Evolutionary conservation across 192 early-diverging fungal genomes (phyloP).

Genomic region (Gaertneriomyces semiglobifer): DNA sequence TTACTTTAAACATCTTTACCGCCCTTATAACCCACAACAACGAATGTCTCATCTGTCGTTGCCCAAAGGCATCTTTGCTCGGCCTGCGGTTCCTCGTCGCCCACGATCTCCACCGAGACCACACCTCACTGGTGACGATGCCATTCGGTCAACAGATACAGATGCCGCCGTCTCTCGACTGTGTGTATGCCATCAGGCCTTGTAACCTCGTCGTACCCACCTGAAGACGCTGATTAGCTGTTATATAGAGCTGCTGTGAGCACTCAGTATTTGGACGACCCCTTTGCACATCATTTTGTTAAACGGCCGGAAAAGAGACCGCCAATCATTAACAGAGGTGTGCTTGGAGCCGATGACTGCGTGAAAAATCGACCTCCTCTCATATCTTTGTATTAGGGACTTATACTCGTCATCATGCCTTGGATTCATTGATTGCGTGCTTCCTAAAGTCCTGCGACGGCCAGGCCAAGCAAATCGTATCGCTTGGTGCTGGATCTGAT

Average conservation of each 20-base stretch:
- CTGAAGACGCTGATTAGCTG: neutral
- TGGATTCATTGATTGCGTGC: conserved; percentile 62
- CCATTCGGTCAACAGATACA: conserved; percentile 84
- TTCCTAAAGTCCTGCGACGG: conserved; percentile 51
- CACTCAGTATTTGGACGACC: conserved; percentile 79
- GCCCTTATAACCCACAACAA: neutral
- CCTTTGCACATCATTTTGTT: conserved; percentile 61
- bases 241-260: conserved; percentile 68
- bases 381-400: conserved; percentile 55
- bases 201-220: neutral
- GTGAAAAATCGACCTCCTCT: neutral
- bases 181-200: conserved; percentile 41
- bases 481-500: conserved; percentile 87
- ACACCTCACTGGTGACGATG: conserved; percentile 48
- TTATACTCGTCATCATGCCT: conserved; percentile 65
- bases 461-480: conserved; percentile 65
- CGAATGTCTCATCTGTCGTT: no score
- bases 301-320: conserved; percentile 63
- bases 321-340: conserved; percentile 91
- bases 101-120: no score
- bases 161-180: conserved; percentile 81
- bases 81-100: no score
- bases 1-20: neutral
- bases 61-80: no score
- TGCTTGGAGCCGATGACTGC: neutral